Evolutionary conservation across 176 grass and related monocot species (phyloP), one percentile per base, ranked within the genome.

Genomic region (Bonia amplexicaulis): DNA sequence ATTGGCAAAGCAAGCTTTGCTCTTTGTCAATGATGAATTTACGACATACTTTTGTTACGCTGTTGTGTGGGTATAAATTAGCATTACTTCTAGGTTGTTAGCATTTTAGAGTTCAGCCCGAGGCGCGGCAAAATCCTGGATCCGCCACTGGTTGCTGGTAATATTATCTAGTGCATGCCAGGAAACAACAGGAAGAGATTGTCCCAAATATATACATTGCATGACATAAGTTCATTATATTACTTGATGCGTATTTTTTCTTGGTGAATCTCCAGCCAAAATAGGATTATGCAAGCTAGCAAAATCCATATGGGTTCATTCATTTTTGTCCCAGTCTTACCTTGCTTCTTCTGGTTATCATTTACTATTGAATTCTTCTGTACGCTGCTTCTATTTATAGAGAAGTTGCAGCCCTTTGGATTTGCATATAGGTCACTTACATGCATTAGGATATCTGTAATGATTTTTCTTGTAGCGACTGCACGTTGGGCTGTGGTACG

Each of bases 401-500:
- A 16, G 25, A 23, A 46, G 41, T 23, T 51, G 22, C 48, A 69
- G 64, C 26, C 12, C 12, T 37, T 0, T 13, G 39, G 7, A 47
- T 49, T 19, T 20, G 13, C 47, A 35, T 22, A n/a, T 41, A 51
- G 33, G 70, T 35, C 19, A 13, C 29, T 31, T 78, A 66, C 80
- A 71, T 71, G 54, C 75, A 23, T 74, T 7, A 4, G 59, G 46
- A 14, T 25, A 83, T 77, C 74, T 66, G 46, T 48, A 37, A 60
- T 66, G 55, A 59, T 85, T 62, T 60, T 17, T 52, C 51, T 81
- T 61, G 74, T 57, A 29, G 79, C 58, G 74, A 49, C 57, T 46
- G 80, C 89, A 85, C 55, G 82, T 77, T 91, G 79, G 27, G 79
- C 79, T 82, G 23, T 42, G 64, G 19, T 71, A 60, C n/a, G 57